Evolutionary conservation across 805 yeast species (phyloP).

Genomic region (Cyberlindnera samutprakarnensis): DNA sequence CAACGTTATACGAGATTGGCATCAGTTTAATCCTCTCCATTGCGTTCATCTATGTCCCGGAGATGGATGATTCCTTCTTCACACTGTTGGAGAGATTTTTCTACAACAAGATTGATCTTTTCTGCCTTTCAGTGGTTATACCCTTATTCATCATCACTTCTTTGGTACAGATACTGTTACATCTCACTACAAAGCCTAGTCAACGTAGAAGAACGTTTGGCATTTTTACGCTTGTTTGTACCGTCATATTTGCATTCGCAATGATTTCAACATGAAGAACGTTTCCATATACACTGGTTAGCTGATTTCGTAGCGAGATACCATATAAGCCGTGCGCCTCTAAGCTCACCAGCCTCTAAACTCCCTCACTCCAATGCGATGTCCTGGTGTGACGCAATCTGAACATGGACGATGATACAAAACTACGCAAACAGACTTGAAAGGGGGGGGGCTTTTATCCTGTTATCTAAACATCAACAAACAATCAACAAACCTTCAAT

Average conservation of each 20-base stretch:
- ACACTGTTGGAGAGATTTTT: conserved; percentile 27
- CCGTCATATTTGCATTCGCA: conserved; percentile 20
- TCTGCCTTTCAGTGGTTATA: conserved; percentile 23
- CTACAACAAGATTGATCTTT: conserved; percentile 22
- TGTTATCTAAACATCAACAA: too few species aligned
- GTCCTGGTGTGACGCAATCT: too few species aligned
- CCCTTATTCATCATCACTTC: conserved; percentile 23
- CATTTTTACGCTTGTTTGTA: conserved; percentile 6
- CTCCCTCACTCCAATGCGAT: too few species aligned
- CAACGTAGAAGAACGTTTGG: conserved; percentile 2
- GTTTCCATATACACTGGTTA: not conserved
- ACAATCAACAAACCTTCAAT: too few species aligned
- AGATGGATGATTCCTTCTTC: conserved; percentile 24
- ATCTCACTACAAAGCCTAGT: conserved; percentile 4
- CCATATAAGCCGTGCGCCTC: too few species aligned
- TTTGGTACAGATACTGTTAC: conserved; percentile 8
- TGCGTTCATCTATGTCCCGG: conserved; percentile 33
- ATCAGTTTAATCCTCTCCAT: conserved; percentile 29
- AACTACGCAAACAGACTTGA: too few species aligned
- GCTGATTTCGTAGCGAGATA: too few species aligned
- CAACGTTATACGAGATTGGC: conserved; percentile 24
- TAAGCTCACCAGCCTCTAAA: too few species aligned
- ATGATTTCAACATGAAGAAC: conserved; percentile 4
- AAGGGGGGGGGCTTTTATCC: too few species aligned
- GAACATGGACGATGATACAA: too few species aligned